Percentiles rank a stretch among this genome's conserved stretches.
Conservation (phyloP, 352 stramenopile species). For the Phytophthora pinifolia region DNA sequence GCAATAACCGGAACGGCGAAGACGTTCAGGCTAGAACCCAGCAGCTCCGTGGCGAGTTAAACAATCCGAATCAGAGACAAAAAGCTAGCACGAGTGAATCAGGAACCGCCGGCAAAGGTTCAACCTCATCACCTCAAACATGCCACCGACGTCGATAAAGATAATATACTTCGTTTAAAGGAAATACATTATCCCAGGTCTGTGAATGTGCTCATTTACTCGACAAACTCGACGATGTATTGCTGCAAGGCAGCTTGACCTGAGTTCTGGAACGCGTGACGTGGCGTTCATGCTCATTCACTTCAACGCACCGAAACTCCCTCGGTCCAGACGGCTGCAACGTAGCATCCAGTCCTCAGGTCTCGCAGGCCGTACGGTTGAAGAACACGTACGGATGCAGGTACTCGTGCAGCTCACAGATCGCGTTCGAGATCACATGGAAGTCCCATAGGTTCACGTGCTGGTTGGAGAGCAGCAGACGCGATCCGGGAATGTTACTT, state of each 20-base stretch:
- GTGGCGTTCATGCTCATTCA: conserved; percentile 21
- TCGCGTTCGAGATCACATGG: conserved; percentile 21
- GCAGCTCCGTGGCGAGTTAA: conserved; percentile 18
- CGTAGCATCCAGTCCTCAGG: conserved; percentile 28
- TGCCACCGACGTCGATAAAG: background rate
- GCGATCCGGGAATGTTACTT: conserved; percentile 23
- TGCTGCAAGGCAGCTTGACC: conserved; percentile 25
- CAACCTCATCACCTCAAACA: background rate
- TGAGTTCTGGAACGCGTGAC: conserved; percentile 44
- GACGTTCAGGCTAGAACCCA: conserved; percentile 9
- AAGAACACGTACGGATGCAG: conserved; percentile 44
- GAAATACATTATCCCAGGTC: too few species aligned
- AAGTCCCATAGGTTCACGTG: conserved; percentile 48
- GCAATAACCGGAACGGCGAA: background rate
- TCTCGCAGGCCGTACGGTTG: conserved; percentile 37
- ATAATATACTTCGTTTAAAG: too few species aligned
- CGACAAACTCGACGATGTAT: conserved; percentile 43
- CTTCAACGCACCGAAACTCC: conserved; percentile 39
- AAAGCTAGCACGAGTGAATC: background rate
- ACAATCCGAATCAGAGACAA: conserved; percentile 15
- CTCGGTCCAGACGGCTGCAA: conserved; percentile 26
- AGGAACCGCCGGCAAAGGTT: background rate
- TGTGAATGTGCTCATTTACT: background rate
- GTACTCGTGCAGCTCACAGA: conserved; percentile 42
- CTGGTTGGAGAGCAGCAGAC: conserved; percentile 35